Evolutionary conservation across 148 eudicot species (phyloP), one percentile per base, ranked within the genome.

Genomic region (Persicaria tinctoria): DNA sequence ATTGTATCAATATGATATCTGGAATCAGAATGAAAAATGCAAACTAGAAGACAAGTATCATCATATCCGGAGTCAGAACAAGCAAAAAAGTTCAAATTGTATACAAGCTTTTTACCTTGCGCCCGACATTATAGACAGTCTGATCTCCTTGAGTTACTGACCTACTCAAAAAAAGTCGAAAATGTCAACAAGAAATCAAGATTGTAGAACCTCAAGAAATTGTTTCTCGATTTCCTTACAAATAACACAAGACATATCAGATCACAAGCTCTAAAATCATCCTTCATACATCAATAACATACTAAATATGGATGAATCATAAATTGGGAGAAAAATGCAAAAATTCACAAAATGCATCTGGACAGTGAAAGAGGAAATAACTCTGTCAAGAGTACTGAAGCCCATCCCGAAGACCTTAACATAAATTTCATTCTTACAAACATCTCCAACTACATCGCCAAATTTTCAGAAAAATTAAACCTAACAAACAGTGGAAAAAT

Each of bases 111-210:
- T 5, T 48, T 84, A 80, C 83, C 81, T 88, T 81, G 53, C 80
- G 84, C 55, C 82, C 76, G 8, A 51, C 54, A 51, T 32, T 32
- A 32, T 66, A 32, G 51, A 46, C 73, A 7, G 27, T 69, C 18
- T 84, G 83, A 72, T 84, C 86, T 46, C 75, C 55, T 69, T 83
- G 85, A 80, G 82, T 66, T 74, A 63, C 85, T 54, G 91, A 80
- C 84, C 97, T 91, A 77, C 72, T 62, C 47, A 84, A 17, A 79
- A 74, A 60, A 57, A 38, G 13, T 8, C 9, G 32, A 13, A 1
- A 23, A 51, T 69, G 70, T 1, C 0, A 71, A 46, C 23, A 69
- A 76, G 73, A 50, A 32, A 17, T 8, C 17, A 73, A 54, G 5
- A 73, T 4, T 41, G 6, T 41, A 68, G 49, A 8, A 16, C 17